These are phyloP conservation scores for Bacterosira constricta DNA, from an alignment of 108 stramenopile genomes.

Conservation along the genomic window DNA sequence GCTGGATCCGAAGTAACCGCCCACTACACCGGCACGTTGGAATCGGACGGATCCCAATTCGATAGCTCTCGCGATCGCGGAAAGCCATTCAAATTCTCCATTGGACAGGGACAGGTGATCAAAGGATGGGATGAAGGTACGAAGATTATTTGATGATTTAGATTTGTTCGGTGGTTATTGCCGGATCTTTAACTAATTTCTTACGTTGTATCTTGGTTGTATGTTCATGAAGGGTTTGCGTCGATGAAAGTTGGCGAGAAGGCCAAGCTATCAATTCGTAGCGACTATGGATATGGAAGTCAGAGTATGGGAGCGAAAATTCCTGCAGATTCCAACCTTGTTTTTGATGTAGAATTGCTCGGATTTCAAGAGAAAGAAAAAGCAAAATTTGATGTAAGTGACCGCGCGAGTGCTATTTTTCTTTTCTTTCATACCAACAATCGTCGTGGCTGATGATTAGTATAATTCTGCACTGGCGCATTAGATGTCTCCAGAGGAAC, in stretches of 20 bases:
- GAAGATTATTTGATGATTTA: background rate
- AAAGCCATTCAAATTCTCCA: slow-evolving; percentile 93
- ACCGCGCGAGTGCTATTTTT: background rate
- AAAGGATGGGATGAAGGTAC: slow-evolving; percentile 91
- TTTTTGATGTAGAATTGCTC: slow-evolving; percentile 96
- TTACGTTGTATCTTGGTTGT: no score
- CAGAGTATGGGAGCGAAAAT: slow-evolving; percentile 89
- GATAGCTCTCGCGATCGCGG: slow-evolving; percentile 87
- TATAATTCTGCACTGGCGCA: slow-evolving; percentile 46
- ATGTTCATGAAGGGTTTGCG: slow-evolving; percentile 77
- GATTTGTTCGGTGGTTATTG: no score
- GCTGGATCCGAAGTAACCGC: slow-evolving; percentile 80
- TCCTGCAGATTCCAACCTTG: slow-evolving; percentile 80
- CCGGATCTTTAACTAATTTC: no score
- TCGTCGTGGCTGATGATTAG: slow-evolving; percentile 7
- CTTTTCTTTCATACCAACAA: background rate
- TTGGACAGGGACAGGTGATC: slow-evolving; percentile 94
- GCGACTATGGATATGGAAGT: slow-evolving; percentile 94
- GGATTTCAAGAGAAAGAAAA: slow-evolving; percentile 86
- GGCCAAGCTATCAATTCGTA: slow-evolving; percentile 68
- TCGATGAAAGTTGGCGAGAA: slow-evolving; percentile 91
- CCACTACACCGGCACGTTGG: slow-evolving; percentile 91
- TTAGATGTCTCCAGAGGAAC: slow-evolving; percentile 78
- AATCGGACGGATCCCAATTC: slow-evolving; percentile 87
- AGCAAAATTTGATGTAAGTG: slow-evolving; percentile 73